Evolutionary conservation across 169 alveolate genomes (phyloP).

Genomic region (Eimeria acervulina): DNA sequence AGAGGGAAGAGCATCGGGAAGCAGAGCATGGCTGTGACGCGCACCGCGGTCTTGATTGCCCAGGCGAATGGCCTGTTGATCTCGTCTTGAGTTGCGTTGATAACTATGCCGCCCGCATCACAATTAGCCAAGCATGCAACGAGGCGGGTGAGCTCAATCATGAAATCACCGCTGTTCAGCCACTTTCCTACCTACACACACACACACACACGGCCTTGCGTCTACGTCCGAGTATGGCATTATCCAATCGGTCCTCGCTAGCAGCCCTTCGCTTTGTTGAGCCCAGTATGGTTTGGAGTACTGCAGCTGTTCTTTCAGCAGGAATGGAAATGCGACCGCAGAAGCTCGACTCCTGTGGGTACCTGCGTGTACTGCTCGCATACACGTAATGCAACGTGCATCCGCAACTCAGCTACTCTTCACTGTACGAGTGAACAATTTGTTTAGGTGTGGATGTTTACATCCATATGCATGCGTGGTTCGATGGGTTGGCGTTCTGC

Average conservation of each 20-base stretch:
- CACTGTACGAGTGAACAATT: not conserved
- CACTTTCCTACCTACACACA: not conserved
- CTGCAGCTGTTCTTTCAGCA: not conserved
- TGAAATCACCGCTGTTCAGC: not conserved
- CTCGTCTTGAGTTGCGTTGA: slow-evolving; percentile 97
- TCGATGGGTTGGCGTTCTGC: not conserved
- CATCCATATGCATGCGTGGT: not conserved
- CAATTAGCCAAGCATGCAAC: slow-evolving; percentile 96
- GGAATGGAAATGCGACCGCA: not conserved
- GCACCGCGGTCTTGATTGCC: slow-evolving; percentile 12
- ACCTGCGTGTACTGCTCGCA: not conserved
- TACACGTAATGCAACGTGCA: not conserved
- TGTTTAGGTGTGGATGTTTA: not conserved
- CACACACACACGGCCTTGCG: not conserved
- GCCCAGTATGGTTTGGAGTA: not conserved
- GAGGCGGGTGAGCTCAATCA: slow-evolving; percentile 90
- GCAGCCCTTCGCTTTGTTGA: not conserved
- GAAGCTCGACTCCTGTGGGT: not conserved
- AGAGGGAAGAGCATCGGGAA: not conserved
- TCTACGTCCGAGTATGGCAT: not conserved
- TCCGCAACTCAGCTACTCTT: not conserved
- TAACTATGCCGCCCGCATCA: slow-evolving; percentile 97
- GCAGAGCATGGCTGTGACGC: not conserved
- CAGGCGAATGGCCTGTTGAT: slow-evolving; percentile 87
- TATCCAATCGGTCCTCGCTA: not conserved